Base-by-base conservation (phyloP, 2,329 filamentous ascomycete species). In the Aschersonia sp. region DNA sequence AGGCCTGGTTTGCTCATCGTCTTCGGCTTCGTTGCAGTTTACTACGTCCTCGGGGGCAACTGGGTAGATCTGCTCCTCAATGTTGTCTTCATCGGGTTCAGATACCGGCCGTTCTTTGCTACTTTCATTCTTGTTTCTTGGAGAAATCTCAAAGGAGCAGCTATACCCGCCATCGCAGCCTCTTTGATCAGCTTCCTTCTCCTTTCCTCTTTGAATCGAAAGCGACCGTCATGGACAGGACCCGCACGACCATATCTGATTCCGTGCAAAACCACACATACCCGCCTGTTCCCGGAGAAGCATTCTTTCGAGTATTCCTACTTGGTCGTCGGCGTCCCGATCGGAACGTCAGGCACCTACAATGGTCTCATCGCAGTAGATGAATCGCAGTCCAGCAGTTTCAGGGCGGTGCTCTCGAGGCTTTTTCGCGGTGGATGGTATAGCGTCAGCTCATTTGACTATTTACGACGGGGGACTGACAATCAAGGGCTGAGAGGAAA, bases 231-330 rank as follows among this genome's bases (percentile, higher is more conserved):
- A 12, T 52, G 49, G 51, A 40, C 46, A 6, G 50, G 53, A 12
- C 45, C 44, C 11, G 49, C 49, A 37, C 49, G 47, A n/a, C 72
- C 76, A 4, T 63, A 78, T 48, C 63, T 88, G 10, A 76, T 87
- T 42, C 81, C 82, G 6, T 79, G 78, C 55, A 69, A 66, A 43
- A 85, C 79, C 11, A 79, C 72, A 2, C 84, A 88, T 59, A 67
- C 73, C 4, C 71, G 83, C 14, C 59, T 83, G n/a, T 79, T 82
- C 49, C 84, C 84, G 0, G 71, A 78, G 57, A 76, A 73, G 50
- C 80, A 87, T 58, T 72, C 72, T 0, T 88, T 89, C 57, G 68
- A 68, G 1, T 86, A 87, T 58, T 79, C 81, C 0, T 87, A 87
- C 59, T 71, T 88, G 1, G 69, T 81, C 43, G 77, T 80, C 30